Evolutionary conservation across 495 filamentous ascomycete species (phyloP), one percentile per base, ranked within the genome.

Genomic region (Aspergillus nidulans): DNA sequence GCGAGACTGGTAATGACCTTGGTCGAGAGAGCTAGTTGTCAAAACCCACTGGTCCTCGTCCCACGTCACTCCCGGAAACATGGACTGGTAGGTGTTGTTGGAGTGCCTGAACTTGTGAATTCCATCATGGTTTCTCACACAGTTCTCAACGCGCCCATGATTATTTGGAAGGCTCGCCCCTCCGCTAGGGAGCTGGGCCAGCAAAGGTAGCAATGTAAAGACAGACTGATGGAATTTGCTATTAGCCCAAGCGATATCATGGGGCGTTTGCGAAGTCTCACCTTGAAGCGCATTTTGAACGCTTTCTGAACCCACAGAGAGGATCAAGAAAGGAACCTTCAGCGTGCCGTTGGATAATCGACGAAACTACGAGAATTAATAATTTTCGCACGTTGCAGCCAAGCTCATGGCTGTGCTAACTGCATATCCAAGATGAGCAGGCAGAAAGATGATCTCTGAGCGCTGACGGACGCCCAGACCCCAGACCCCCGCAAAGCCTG

Each of bases 11-110:
- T 81, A 88, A 42, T 81, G 78, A 21, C 84, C 84, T 56, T 79
- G 83, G 49, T 80, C 73, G 2, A 83, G 68, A 16, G 62, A 72
- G 8, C 74, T 80, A 2, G 81, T 85, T 0, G 70, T 76, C 7
- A 89, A 68, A 4, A 71, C 62, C 86, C 86, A 88, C 42, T 82
- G 76, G 32, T 75, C 76, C 39, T 86, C 75, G 55, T 88, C 81
- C 85, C 85, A 90, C 6, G 73, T 80, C 15, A 81, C 77, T 3
- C 74, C 74, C 8, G 68, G 56, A 46, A 81, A 81, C 20, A 70
- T 69, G 2, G 77, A 80, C 39, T 70, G 47, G 52, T 81, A 80
- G 18, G 71, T 61, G 42, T 70, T 69, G 18, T 43, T 60, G 40
- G 55, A 45, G 10, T 49, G 25, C 21, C 30, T 23, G 18, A 25